Base-by-base conservation (phyloP, 2,329 filamentous ascomycete species). In the Cercospora sp. region DNA sequence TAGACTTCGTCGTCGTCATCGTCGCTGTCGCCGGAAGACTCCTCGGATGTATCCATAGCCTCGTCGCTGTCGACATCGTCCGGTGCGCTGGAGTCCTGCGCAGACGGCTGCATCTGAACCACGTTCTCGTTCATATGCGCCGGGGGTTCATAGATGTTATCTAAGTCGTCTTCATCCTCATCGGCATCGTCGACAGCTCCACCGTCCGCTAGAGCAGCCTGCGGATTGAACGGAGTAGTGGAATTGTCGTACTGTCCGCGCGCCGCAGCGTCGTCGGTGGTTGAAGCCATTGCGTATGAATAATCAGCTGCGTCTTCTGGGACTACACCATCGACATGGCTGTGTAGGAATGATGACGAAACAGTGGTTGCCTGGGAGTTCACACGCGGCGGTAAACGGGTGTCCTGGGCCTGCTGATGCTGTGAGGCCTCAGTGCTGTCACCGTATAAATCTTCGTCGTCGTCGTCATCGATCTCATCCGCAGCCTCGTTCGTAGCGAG, bases 21-120 rank as follows among this genome's bases (percentile, higher is more conserved):
- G 18, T 66, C 53, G 20, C 63, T 63, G 28, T 68, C 67, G 9
- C 39, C 48, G 10, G 67, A 67, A 26, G 65, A 61, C 51, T 67
- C 68, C 31, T 67, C 69, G 16, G 70, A 70, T 20, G 68, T 67
- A 60, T 73, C 71, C 68, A 72, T 71, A 16, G 70, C 72, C 64
- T 72, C 70, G 45, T 70, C 72, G 66, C 66, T 67, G 23, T 71
- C 67, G 36, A 66, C 71, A 26, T 72, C 62, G 26, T n/a, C 12
- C 28, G 20, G 30, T 30, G 30, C 12, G 26, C 42, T 12, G 28
- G 7, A 7, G 16, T 42, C 36, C 36, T 42, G 16, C n/a, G 18
- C n/a, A 33, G 10, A 16, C 5, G 9, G n/a, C 16, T 13, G 20
- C 6, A 12, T 36, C 23, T 48, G 31, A 10, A n/a, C 48, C 10